Evolutionary conservation across 2,329 filamentous ascomycete genomes (phyloP), one percentile per base, ranked within the genome.

Genomic region (Sporothrix curviconia): DNA sequence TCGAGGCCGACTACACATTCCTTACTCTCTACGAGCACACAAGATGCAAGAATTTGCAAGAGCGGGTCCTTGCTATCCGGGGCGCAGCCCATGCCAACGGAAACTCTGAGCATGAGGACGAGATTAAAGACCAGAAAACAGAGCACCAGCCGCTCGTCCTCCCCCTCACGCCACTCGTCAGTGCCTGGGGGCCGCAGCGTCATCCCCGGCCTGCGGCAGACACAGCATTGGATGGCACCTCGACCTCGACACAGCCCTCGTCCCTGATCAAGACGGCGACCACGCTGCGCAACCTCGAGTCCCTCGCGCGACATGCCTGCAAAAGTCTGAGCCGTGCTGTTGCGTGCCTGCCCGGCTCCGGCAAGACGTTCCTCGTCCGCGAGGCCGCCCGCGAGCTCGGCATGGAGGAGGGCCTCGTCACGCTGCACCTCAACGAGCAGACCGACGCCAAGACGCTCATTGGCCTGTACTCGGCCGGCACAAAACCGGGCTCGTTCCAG

Each of bases 381-480:
- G 87, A 96, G 68, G 81, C 92, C 60, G 92, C 92, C 24, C 83
- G 82, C 65, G 82, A 87, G 64, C 81, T 97, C 56, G 89, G 88
- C 60, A 90, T 90, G 72, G 82, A 89, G 22, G 81, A 85, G 6
- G 83, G 82, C 59, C 91, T 99, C 84, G 87, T 99, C 54, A 97
- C 92, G 3, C 78, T 99, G 30, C 92, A 99, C 71, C 77, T 99
- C 34, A 99, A 99, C 68, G 94, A 97, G 71, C 95, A 99, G 71
- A 97, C 92, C 2, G 94, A 99, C 72, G 92, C 92, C 0, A 99
- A 99, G 71, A 89, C 95, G 75, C 82, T 99, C 40, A 84, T 99
- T 61, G 94, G 94, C 3, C 84, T 97, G 69, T 97, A 99, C 72
- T 89, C 92, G 1, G 94, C 91, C 22, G 92, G 91, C 58, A 83